These are phyloP conservation scores for Ulota crispa DNA, from an alignment of 225 moss, liverwort and hornwort species.

Conservation along the genomic window DNA sequence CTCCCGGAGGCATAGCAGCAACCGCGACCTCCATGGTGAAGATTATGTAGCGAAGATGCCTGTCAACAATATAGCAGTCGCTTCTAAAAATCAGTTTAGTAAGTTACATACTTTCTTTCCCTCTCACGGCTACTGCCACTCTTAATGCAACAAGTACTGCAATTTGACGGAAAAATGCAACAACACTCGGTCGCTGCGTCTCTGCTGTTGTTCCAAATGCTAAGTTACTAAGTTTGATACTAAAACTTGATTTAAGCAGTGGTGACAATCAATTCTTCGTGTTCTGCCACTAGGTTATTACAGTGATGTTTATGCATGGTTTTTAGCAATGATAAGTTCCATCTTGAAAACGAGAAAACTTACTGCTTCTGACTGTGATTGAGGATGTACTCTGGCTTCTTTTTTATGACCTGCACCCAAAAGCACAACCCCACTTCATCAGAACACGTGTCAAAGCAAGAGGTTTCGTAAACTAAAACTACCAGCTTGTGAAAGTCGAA, in stretches of 20 bases:
- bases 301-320: background rate
- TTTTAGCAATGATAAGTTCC: background rate
- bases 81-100: slow-evolving; percentile 14
- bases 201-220: too few relatives aligned
- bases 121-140: background rate
- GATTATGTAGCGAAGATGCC: slow-evolving; percentile 77
- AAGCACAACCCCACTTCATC: slow-evolving; percentile 2
- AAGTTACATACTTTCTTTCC: background rate
- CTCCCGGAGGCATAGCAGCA: slow-evolving; percentile 84
- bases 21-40: slow-evolving; percentile 97
- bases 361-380: slow-evolving; percentile 87
- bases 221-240: too few relatives aligned
- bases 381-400: slow-evolving; percentile 70
- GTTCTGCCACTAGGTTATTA: background rate
- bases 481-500: background rate
- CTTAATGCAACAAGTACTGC: background rate
- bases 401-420: slow-evolving; percentile 74
- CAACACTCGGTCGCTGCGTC: too few relatives aligned
- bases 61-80: slow-evolving; percentile 33
- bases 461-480: background rate
- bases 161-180: background rate
- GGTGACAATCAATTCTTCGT: background rate
- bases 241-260: too few relatives aligned
- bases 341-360: slow-evolving; percentile 16
- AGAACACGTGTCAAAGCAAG: background rate